Evolutionary conservation across 73 alveolate genomes (phyloP).

Genomic region (Tetrahymena malaccensis): DNA sequence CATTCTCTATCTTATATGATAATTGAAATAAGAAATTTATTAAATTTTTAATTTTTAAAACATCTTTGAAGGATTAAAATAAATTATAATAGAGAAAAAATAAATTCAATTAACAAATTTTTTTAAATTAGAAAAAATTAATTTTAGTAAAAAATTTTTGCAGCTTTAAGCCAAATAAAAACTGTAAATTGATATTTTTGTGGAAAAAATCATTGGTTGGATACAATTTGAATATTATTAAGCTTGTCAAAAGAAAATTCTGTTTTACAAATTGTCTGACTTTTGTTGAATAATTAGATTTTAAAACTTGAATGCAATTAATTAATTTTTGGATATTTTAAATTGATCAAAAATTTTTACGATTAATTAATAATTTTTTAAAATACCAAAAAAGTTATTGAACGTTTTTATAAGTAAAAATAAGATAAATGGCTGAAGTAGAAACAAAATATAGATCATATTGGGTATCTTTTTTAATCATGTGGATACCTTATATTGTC

Average conservation of each 20-base stretch:
- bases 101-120: too few relatives aligned
- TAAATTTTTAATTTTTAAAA: too few relatives aligned
- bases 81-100: too few relatives aligned
- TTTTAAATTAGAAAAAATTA: too few relatives aligned
- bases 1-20: background rate
- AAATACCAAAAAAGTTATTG: too few relatives aligned
- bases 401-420: background rate
- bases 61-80: too few relatives aligned
- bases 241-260: background rate
- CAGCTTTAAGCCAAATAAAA: background rate
- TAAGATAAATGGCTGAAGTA: background rate
- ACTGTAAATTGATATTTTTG: background rate
- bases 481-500: slow-evolving; percentile 21
- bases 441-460: background rate
- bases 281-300: background rate
- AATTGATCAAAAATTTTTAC: background rate
- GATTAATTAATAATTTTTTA: too few relatives aligned
- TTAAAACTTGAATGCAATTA: background rate
- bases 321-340: background rate
- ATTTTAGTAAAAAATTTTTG: too few relatives aligned
- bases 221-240: too few relatives aligned
- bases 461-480: background rate
- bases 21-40: too few relatives aligned
- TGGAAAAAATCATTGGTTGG: background rate
- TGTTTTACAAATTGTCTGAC: background rate